A percentile compares a stretch with the other conserved stretches of the same genome.
Conservation (phyloP, 768 basidiomycete genomes). For the Russula sp. region DNA sequence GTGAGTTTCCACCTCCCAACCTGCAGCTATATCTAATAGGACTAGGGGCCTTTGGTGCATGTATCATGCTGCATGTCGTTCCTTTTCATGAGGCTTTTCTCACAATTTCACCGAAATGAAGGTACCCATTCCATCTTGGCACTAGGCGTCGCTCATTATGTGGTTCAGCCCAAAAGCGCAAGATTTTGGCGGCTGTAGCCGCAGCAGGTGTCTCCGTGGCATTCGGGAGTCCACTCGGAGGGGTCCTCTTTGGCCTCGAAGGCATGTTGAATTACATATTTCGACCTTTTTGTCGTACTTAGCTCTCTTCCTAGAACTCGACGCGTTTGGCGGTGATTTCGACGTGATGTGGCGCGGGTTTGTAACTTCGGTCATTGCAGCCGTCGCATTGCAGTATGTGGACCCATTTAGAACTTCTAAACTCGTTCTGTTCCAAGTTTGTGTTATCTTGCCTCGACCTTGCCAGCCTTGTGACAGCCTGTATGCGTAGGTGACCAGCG, state of each 20-base stretch:
- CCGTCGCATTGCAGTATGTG: slow-evolving; percentile 74
- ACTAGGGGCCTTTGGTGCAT: slow-evolving; percentile 75
- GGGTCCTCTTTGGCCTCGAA: slow-evolving; percentile 81
- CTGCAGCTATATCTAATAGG: slow-evolving; percentile 1
- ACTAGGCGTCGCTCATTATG: neutral
- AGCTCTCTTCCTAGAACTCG: slow-evolving; percentile 40
- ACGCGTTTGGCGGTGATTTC: slow-evolving; percentile 60
- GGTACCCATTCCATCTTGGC: slow-evolving; percentile 32
- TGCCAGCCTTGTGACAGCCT: neutral
- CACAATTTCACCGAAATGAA: slow-evolving; percentile 72
- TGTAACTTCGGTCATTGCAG: slow-evolving; percentile 81
- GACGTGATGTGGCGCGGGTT: slow-evolving; percentile 86
- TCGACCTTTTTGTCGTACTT: neutral
- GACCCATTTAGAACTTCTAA: slow-evolving; percentile 85
- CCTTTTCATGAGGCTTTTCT: slow-evolving; percentile 56
- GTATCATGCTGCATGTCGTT: slow-evolving; percentile 79
- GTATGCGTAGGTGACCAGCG: slow-evolving; percentile 43
- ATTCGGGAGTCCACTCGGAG: slow-evolving; percentile 81
- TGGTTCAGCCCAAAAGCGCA: slow-evolving; percentile 63
- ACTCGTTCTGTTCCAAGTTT: slow-evolving; percentile 70
- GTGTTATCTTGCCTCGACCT: slow-evolving; percentile 4
- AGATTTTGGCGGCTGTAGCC: slow-evolving; percentile 74
- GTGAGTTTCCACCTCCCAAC: slow-evolving; percentile 30
- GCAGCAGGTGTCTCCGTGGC: slow-evolving; percentile 85
- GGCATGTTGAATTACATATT: slow-evolving; percentile 27